Conservation (phyloP, 495 filamentous ascomycete species). For the Penicillium lividum region DNA sequence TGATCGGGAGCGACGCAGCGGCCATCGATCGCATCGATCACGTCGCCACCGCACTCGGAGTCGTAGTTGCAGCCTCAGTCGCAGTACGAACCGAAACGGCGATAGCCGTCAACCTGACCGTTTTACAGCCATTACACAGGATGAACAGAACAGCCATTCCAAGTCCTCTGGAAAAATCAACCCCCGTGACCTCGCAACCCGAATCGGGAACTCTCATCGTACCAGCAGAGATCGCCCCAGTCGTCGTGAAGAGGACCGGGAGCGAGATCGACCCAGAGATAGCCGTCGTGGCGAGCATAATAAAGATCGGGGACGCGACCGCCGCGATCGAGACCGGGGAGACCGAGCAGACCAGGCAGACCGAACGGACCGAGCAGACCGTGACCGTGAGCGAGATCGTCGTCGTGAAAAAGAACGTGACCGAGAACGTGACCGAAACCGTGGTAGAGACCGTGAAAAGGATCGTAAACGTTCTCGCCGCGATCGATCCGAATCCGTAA, state of each 20-base stretch:
- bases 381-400: constrained; percentile 37
- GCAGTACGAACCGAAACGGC: constrained; percentile 31
- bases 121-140: constrained; percentile 20
- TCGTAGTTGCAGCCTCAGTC: constrained; percentile 31
- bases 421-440: constrained; percentile 14
- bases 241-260: constrained; percentile 41
- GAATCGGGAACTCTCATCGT: constrained; percentile 34
- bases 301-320: constrained; percentile 23
- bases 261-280: constrained; percentile 26
- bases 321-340: constrained; percentile 38
- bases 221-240: constrained; percentile 41
- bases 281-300: constrained; percentile 36
- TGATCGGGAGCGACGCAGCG: constrained; percentile 37
- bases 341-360: constrained; percentile 35
- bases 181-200: constrained; percentile 22
- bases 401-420: constrained; percentile 46
- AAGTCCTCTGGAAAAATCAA: constrained; percentile 19
- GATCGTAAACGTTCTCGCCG: constrained; percentile 58
- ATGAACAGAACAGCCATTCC: constrained; percentile 17
- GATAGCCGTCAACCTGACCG: constrained; percentile 30
- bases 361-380: constrained; percentile 36
- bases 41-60: constrained; percentile 53
- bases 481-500: constrained; percentile 48
- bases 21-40: constrained; percentile 46
- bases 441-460: constrained; percentile 49